These are phyloP conservation scores for Juglanconis oblonga DNA, from an alignment of 2,329 filamentous ascomycete genomes.

Conservation along the genomic window DNA sequence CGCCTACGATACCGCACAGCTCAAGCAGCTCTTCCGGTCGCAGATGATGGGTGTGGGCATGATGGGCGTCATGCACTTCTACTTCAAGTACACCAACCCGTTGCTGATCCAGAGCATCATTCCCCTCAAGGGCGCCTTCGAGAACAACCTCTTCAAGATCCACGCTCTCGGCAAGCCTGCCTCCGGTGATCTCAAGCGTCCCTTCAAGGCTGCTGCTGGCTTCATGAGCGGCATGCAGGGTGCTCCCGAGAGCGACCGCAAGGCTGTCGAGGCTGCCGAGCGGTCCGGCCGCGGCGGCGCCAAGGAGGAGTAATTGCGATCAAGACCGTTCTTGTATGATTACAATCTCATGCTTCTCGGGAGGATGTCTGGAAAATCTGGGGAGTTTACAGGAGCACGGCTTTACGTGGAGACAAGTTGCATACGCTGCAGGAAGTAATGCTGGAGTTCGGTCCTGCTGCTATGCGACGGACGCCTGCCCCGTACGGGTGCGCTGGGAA, in stretches of 20 bases:
- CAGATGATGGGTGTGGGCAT: slow-evolving; percentile 96
- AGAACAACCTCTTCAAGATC: slow-evolving; percentile 95
- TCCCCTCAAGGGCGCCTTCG: slow-evolving; percentile 90
- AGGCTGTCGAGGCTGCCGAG: slow-evolving; percentile 77
- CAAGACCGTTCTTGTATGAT: background rate
- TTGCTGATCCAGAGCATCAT: slow-evolving; percentile 98
- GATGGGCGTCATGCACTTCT: slow-evolving; percentile 98
- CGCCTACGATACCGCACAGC: slow-evolving; percentile 87
- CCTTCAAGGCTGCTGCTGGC: slow-evolving; percentile 84
- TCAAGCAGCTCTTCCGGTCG: slow-evolving; percentile 80
- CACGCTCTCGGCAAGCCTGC: slow-evolving; percentile 86
- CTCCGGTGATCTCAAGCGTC: slow-evolving; percentile 85
- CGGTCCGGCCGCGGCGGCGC: slow-evolving; percentile 68
- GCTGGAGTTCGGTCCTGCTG: background rate
- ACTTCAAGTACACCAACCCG: slow-evolving; percentile 99
- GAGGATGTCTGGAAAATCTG: background rate
- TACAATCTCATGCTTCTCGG: background rate
- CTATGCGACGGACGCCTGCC: background rate
- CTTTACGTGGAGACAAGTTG: background rate
- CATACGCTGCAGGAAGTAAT: background rate
- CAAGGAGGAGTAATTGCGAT: slow-evolving; percentile 62
- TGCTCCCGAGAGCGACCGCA: slow-evolving; percentile 80
- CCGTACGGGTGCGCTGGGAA: background rate
- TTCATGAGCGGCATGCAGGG: slow-evolving; percentile 78
- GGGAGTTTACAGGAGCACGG: background rate